phyloP scores from a whole-genome alignment of 2,329 filamentous ascomycete genomes.

The Didymella exigua region DNA sequence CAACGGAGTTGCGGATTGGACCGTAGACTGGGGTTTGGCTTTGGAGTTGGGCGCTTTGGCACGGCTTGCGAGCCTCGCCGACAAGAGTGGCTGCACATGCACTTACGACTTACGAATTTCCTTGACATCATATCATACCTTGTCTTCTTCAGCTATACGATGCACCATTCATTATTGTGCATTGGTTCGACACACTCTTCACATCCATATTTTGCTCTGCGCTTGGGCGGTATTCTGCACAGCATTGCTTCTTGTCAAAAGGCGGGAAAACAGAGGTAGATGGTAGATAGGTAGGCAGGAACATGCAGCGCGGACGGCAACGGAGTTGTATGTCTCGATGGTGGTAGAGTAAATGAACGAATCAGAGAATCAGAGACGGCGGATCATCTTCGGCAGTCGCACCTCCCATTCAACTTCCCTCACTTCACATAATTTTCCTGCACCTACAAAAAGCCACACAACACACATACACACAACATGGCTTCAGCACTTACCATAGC shows the following conservation, averaged over 20 bases:
- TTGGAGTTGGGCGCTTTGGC: slow-evolving; percentile 42
- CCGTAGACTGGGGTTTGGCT: slow-evolving; percentile 36
- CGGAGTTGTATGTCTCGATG: slow-evolving; percentile 12
- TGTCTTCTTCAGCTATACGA: slow-evolving; percentile 17
- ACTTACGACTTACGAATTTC: slow-evolving; percentile 45
- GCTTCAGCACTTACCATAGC: slow-evolving; percentile 8
- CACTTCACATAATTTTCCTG: slow-evolving; percentile 9
- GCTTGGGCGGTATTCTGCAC: slow-evolving; percentile 30
- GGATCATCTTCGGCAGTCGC: slow-evolving; percentile 23
- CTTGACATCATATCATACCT: slow-evolving; percentile 25
- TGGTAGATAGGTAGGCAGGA: slow-evolving; percentile 26
- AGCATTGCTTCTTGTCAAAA: slow-evolving; percentile 28
- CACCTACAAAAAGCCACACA: neutral
- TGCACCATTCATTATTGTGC: slow-evolving; percentile 15
- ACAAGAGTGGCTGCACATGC: slow-evolving; percentile 35
- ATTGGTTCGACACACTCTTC: slow-evolving; percentile 14
- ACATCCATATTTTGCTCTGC: slow-evolving; percentile 21
- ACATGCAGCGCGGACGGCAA: slow-evolving; percentile 18
- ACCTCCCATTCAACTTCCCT: slow-evolving; percentile 19
- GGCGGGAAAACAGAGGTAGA: slow-evolving; percentile 27
- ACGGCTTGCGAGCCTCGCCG: slow-evolving; percentile 18
- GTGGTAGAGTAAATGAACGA: slow-evolving; percentile 26
- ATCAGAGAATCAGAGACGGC: slow-evolving; percentile 34
- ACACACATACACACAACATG: slow-evolving; percentile 13
- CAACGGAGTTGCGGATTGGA: slow-evolving; percentile 26